Evolutionary conservation across 192 early-diverging fungal genomes (phyloP).

Genomic region (Phlyctochytrium bullatum): DNA sequence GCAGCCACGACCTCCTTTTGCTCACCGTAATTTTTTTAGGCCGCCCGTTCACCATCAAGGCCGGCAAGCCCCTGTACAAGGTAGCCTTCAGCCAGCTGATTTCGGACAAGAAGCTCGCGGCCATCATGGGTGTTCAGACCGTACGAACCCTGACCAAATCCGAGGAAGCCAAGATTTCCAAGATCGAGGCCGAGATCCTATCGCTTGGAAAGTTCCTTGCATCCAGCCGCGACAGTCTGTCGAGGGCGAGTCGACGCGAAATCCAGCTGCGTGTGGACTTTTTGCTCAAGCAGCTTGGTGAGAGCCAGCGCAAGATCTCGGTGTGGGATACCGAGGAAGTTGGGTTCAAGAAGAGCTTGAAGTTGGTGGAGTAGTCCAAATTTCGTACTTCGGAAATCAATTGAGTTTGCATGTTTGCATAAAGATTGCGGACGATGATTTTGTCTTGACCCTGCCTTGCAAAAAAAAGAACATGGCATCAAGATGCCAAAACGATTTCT

Average conservation of each 20-base stretch:
- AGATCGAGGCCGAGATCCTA: slow-evolving; percentile 34
- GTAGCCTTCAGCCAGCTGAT: slow-evolving; percentile 77
- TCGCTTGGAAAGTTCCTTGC: slow-evolving; percentile 11
- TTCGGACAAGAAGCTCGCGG: slow-evolving; percentile 67
- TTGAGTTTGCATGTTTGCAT: too few species aligned
- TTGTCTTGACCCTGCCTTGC: too few species aligned
- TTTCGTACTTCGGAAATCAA: not conserved
- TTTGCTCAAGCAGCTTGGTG: slow-evolving; percentile 17
- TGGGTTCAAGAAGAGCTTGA: slow-evolving; percentile 24
- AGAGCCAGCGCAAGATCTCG: slow-evolving; percentile 18
- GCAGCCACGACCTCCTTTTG: slow-evolving; percentile 9
- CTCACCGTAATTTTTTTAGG: slow-evolving; percentile 45
- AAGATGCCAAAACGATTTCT: not conserved
- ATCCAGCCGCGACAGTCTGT: not conserved
- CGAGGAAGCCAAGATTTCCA: slow-evolving; percentile 36
- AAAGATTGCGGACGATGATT: too few species aligned
- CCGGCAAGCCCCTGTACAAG: slow-evolving; percentile 80
- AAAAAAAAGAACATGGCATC: not conserved
- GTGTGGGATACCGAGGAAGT: slow-evolving; percentile 24
- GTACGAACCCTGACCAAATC: slow-evolving; percentile 30
- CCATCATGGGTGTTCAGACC: slow-evolving; percentile 69
- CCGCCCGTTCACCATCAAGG: slow-evolving; percentile 73
- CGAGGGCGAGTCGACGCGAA: not conserved
- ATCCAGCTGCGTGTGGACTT: slow-evolving; percentile 24
- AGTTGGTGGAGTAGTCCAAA: slow-evolving; percentile 20